Evolutionary conservation across 108 stramenopile species (phyloP), one percentile per base, ranked within the genome.

Genomic region (Nannochloropsis oceanica): DNA sequence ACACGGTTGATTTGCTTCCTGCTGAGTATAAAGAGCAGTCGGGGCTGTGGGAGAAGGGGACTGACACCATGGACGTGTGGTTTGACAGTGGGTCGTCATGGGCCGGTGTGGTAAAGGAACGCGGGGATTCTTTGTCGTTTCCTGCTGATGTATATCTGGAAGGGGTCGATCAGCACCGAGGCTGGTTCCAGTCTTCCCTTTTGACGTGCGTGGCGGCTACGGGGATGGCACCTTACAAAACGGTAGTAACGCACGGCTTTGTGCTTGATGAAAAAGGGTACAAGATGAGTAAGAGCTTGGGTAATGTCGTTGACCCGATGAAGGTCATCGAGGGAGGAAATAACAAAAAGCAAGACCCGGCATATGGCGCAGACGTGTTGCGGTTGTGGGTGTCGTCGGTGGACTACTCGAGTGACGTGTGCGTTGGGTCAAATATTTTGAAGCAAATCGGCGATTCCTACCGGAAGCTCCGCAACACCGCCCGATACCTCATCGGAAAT

Each of bases 31-130:
- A 84, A 81, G 92, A 82, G 43, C 90, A 94, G 83, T 96, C 96
- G 12, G 95, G 93, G 80, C 96, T 96, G 79, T 97, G 94, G 94
- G 92, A 90, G 79, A 94, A 94, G 83, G 97, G 98, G n/a, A 95
- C 94, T 22, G 98, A 99, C 92, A 99, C 98, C 27, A 97, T 99
- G 96, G 98, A 99, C 89, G 98, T 99, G 20, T 99, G 98, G 98
- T 99, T 99, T 88, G 98, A 99, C 92, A 95, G 95, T 13, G 98
- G 98, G 81, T 95, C 95, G 3, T 96, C 96, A 80, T 99, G 98
- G 98, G 94, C 95, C 42, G 96, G 96, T 82, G 96, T 99, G 22
- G 92, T 92, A 27, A 92, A 92, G 82, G 91, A 89, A 79, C 92
- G 96, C 79, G 18, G 18, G 18, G 94, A 93, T 8, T 94, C 94